phyloP scores from a whole-genome alignment of 768 basidiomycete genomes.

The Phanerochaete carnosa region DNA sequence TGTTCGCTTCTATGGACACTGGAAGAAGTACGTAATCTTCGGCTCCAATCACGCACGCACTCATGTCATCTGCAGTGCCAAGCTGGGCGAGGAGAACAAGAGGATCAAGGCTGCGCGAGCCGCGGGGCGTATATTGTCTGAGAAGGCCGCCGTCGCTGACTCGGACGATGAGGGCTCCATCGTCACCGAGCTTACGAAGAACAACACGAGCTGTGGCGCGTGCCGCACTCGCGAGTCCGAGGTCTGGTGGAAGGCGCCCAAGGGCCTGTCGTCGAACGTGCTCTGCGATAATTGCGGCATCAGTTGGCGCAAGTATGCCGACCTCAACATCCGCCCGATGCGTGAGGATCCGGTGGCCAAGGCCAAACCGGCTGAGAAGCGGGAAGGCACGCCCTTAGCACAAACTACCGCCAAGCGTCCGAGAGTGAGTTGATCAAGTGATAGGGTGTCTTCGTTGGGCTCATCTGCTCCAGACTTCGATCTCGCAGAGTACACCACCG shows the following conservation, averaged over 20 bases:
- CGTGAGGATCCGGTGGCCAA: conserved; percentile 56
- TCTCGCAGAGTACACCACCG: conserved; percentile 60
- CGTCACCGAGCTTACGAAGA: conserved; percentile 51
- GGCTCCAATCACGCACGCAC: background rate
- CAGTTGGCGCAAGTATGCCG: conserved; percentile 92
- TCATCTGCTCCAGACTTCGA: conserved; percentile 30
- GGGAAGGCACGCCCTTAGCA: conserved; percentile 57
- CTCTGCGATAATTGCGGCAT: conserved; percentile 85
- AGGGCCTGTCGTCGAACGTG: conserved; percentile 71
- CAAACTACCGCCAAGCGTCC: conserved; percentile 59
- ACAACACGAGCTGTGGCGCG: conserved; percentile 68
- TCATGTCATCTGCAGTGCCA: conserved; percentile 39
- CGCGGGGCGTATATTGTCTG: conserved; percentile 20
- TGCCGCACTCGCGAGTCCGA: conserved; percentile 79
- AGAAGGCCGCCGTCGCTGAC: conserved; percentile 10
- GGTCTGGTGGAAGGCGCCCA: conserved; percentile 91
- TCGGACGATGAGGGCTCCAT: conserved; percentile 78
- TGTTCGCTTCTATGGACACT: conserved; percentile 80
- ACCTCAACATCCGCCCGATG: conserved; percentile 70
- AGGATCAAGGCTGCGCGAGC: conserved; percentile 40
- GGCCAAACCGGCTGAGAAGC: conserved; percentile 39
- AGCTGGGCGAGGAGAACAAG: conserved; percentile 66
- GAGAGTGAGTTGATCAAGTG: conserved; percentile 40
- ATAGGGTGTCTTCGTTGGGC: background rate
- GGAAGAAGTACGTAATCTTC: conserved; percentile 67